phyloP scores from a whole-genome alignment of 768 basidiomycete species.

The Rhodotorula sphaerocarpa region DNA sequence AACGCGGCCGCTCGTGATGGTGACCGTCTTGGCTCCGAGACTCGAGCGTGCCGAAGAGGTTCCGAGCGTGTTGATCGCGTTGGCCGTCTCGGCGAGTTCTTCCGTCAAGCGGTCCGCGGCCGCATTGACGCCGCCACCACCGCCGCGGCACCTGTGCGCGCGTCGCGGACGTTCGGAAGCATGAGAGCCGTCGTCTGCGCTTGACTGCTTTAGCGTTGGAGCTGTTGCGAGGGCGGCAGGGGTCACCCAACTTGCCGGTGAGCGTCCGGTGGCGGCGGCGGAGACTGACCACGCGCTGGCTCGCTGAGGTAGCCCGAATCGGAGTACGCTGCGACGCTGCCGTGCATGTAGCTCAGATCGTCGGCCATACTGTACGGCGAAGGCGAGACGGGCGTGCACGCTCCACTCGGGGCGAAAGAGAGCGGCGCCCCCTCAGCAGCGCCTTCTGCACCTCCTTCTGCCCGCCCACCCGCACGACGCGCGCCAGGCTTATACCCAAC shows the following conservation, averaged over 20 bases:
- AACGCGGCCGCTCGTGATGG: neutral
- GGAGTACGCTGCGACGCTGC: neutral
- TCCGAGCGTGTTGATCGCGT: neutral
- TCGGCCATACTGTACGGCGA: neutral
- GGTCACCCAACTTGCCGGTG: neutral
- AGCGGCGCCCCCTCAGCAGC: no score
- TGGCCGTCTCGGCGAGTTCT: slow-evolving; percentile 1
- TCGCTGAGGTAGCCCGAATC: slow-evolving; percentile 9
- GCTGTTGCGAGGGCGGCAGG: neutral
- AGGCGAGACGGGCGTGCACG: neutral
- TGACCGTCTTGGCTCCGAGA: slow-evolving; percentile 1
- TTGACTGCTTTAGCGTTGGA: no score
- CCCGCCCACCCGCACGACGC: no score
- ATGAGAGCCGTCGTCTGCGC: no score
- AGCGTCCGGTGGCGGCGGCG: neutral
- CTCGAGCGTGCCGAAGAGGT: neutral
- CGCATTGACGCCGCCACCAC: neutral
- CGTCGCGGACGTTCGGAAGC: no score
- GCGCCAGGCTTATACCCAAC: no score
- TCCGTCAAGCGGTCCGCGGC: slow-evolving; percentile 5
- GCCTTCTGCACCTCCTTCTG: no score
- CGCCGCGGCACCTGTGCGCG: no score
- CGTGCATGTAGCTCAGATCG: neutral
- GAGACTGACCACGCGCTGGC: neutral
- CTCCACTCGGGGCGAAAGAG: neutral